Evolutionary conservation across 306 rosid genomes (phyloP).

Genomic region (Quercus glauca): DNA sequence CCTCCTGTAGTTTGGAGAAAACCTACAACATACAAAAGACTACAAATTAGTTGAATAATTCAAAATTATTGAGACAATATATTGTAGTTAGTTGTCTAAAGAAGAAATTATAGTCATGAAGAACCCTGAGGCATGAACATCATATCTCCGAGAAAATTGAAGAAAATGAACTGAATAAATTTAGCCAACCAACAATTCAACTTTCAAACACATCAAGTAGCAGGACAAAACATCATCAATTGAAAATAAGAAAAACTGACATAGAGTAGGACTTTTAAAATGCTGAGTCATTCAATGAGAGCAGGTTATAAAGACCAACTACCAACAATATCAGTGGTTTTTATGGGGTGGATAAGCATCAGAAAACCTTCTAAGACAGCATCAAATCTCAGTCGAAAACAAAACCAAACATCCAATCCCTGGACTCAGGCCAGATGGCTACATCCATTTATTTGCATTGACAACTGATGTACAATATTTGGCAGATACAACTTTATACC

Average conservation of each 20-base stretch:
- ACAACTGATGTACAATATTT: not conserved
- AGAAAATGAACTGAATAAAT: not conserved
- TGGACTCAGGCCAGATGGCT: not conserved
- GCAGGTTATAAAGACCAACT: not conserved
- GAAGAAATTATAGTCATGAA: not conserved
- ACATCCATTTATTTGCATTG: not conserved
- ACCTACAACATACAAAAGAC: conserved; percentile 43
- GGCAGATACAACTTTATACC: not conserved
- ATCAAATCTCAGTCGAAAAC: not conserved
- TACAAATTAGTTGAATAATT: conserved; percentile 23
- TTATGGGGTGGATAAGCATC: not conserved
- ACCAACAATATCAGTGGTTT: not conserved
- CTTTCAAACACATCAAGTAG: not conserved
- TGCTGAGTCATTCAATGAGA: not conserved
- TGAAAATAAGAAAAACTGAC: not conserved
- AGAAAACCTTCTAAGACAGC: not conserved
- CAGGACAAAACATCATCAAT: not conserved
- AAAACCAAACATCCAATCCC: not conserved
- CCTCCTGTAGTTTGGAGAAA: conserved; percentile 70
- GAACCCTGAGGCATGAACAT: not conserved
- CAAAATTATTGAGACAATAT: conserved; percentile 13
- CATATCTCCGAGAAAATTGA: not conserved
- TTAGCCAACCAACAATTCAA: not conserved
- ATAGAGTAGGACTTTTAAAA: not conserved
- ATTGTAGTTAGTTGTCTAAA: not conserved